Base-by-base conservation (phyloP, 2,329 filamentous ascomycete species). In the Apiospora marii region DNA sequence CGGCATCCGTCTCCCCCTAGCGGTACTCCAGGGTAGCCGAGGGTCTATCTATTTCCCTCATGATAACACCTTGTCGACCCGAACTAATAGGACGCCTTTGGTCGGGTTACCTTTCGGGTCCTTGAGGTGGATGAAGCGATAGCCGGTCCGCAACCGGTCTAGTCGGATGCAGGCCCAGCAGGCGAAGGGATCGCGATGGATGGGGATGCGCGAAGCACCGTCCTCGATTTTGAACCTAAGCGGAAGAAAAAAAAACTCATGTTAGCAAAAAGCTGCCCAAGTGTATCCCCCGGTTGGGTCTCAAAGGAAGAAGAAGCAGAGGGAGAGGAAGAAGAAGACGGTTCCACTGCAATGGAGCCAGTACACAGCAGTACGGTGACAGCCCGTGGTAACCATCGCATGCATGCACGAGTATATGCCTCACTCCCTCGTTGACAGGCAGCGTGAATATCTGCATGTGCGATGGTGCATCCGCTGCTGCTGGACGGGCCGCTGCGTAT, bases 131-230 rank as follows among this genome's bases (percentile, higher is more conserved):
- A 91, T 80, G 74, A 89, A 87, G 64, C 89, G 86, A 79, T 89
- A 90, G 24, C 89, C 89, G 67, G 81, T 81, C 67, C 83, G 85
- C 2, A 91, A 84, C 51, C 89, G 87, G 80, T 90, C 89, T 16
- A 91, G 85, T 4, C 89, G 87, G 77, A 90, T 86, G 77, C 89
- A 90, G 37, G 88, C 87, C 88, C 89, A 91, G 13, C 85, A 87
- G 37, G 87, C 82, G 48, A 85, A 80, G 19, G 80, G 76, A 68
- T 84, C 82, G 67, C 83, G 81, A 30, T 83, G 80, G 70, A 81
- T 78, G 51, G 73, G 58, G 27, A 78, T 71, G 49, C 81, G 79
- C 48, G 82, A 82, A 49, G 74, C 72, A 67, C 85, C 85, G 76
- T 90, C 86, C 74, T 89, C 86, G 71, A 91, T 81, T 73, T 86